These are phyloP conservation scores for Blastobotrys proliferans DNA, from an alignment of 1,139 yeast species.

Conservation along the genomic window DNA sequence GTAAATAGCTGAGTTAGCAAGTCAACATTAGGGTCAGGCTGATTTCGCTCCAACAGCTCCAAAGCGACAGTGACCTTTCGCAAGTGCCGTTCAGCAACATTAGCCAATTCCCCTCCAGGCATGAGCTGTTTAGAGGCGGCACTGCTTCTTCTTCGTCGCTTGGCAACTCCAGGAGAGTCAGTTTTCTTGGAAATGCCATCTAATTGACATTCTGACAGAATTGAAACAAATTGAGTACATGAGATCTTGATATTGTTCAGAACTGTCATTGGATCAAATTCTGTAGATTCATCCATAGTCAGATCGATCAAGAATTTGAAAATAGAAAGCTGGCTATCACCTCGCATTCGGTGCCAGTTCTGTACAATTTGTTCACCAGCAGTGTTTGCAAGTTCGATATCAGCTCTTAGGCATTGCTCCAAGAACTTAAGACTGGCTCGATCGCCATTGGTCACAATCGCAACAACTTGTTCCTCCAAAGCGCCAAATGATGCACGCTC, in stretches of 20 bases:
- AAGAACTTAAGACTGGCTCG: slow-evolving; percentile 61
- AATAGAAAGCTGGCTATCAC: slow-evolving; percentile 54
- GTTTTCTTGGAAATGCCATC: slow-evolving; percentile 36
- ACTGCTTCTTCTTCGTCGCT: slow-evolving; percentile 70
- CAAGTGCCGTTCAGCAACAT: slow-evolving; percentile 72
- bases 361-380: slow-evolving; percentile 50
- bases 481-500: slow-evolving; percentile 48
- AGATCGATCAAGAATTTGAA: slow-evolving; percentile 58
- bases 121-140: slow-evolving; percentile 73
- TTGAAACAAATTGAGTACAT: slow-evolving; percentile 44
- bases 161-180: slow-evolving; percentile 45
- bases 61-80: slow-evolving; percentile 72
- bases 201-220: slow-evolving; percentile 49
- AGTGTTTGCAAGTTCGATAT: slow-evolving; percentile 47
- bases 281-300: slow-evolving; percentile 42
- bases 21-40: slow-evolving; percentile 46
- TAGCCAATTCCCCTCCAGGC: slow-evolving; percentile 61
- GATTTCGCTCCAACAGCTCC: slow-evolving; percentile 66
- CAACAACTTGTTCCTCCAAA: slow-evolving; percentile 54
- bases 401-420: slow-evolving; percentile 44
- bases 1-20: slow-evolving; percentile 51
- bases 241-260: slow-evolving; percentile 48
- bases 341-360: slow-evolving; percentile 53
- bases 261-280: slow-evolving; percentile 55
- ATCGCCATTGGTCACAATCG: slow-evolving; percentile 56